phyloP scores from a whole-genome alignment of 1,139 yeast species.

The Debaryomyces coudertii region DNA sequence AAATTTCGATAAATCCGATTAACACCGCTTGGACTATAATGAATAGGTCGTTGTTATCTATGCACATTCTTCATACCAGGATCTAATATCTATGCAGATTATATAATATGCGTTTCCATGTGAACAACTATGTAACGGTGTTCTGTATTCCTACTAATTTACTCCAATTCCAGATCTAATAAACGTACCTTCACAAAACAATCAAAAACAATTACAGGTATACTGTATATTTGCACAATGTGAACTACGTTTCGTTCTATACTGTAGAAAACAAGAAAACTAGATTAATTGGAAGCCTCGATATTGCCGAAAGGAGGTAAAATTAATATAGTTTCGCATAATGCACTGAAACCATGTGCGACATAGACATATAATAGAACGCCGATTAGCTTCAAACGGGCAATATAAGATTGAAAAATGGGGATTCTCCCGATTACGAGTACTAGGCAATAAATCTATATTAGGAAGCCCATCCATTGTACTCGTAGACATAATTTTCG shows the following conservation, averaged over 20 bases:
- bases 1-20: background rate
- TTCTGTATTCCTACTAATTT: background rate
- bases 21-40: background rate
- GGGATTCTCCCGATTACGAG: background rate
- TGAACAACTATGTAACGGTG: background rate
- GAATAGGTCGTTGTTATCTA: background rate
- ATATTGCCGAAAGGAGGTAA: constrained; percentile 3
- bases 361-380: background rate
- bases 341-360: constrained; percentile 2
- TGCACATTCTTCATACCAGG: constrained; percentile 4
- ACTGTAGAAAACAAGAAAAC: background rate
- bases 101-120: constrained; percentile 2
- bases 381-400: background rate
- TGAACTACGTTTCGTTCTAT: background rate
- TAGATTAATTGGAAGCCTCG: too few species aligned
- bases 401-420: background rate
- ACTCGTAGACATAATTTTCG: background rate
- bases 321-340: background rate
- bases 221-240: too few species aligned
- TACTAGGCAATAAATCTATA: background rate
- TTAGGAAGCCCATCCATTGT: background rate
- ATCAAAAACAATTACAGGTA: too few species aligned
- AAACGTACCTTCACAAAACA: too few species aligned
- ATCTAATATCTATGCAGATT: background rate
- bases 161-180: background rate